These are phyloP conservation scores for Cladosporium cucumerinum DNA, from an alignment of 2,329 filamentous ascomycete species.

Conservation along the genomic window DNA sequence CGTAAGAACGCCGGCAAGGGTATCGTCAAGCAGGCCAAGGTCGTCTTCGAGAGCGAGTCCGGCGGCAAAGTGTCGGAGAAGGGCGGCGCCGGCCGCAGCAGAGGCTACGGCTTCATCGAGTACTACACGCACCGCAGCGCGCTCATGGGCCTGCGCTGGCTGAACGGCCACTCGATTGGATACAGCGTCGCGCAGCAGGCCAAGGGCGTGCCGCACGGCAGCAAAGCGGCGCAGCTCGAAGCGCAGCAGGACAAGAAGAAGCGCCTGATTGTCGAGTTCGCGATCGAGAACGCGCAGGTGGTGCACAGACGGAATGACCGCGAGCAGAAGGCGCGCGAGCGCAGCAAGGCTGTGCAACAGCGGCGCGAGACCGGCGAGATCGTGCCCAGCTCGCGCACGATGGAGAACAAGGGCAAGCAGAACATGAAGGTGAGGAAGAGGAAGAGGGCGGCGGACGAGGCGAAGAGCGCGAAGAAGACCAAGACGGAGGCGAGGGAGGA, in stretches of 20 bases:
- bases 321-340: conserved; percentile 55
- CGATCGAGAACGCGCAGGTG: conserved; percentile 96
- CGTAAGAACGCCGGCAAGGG: conserved; percentile 81
- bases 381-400: conserved; percentile 7
- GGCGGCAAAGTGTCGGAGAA: conserved; percentile 79
- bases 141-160: conserved; percentile 88
- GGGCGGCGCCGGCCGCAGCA: conserved; percentile 73
- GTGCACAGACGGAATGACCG: conserved; percentile 71
- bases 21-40: conserved; percentile 87
- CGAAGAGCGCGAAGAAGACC: conserved; percentile 27
- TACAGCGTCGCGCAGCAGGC: conserved; percentile 42
- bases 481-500: conserved; percentile 32
- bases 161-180: conserved; percentile 72
- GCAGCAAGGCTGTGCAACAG: conserved; percentile 34
- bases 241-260: conserved; percentile 72
- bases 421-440: conserved; percentile 18
- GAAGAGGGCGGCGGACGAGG: conserved; percentile 20
- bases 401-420: conserved; percentile 20
- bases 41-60: conserved; percentile 85
- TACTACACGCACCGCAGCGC: conserved; percentile 92
- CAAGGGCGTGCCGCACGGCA: conserved; percentile 39
- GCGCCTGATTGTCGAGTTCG: conserved; percentile 90
- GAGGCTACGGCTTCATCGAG: conserved; percentile 97
- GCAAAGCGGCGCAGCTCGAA: conserved; percentile 35
- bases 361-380: conserved; percentile 19